phyloP scores from a whole-genome alignment of 2,329 filamentous ascomycete species.

The Botrytis cinerea region DNA sequence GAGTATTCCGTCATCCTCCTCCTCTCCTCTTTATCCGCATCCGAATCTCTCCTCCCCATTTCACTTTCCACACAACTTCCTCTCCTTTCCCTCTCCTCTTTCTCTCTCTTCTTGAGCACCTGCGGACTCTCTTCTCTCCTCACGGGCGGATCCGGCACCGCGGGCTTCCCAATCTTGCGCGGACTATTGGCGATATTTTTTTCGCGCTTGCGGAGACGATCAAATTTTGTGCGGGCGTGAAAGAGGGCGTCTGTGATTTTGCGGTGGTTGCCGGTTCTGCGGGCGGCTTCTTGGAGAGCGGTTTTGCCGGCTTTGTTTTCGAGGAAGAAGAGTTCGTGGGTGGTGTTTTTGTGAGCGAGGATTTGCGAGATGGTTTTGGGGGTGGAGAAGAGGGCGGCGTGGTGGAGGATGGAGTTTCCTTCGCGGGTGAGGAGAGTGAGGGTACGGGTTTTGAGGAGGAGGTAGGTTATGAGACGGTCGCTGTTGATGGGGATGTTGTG shows the following conservation, averaged over 20 bases:
- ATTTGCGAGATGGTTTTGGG: background rate
- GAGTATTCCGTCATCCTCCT: background rate
- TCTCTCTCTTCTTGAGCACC: background rate
- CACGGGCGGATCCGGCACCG: background rate
- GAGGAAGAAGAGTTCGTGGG: background rate
- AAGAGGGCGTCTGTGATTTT: background rate
- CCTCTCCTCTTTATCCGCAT: background rate
- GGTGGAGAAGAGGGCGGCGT: background rate
- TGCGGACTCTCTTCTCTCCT: background rate
- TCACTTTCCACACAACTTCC: background rate
- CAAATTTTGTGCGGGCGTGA: background rate
- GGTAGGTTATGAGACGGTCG: background rate
- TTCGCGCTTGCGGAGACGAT: background rate
- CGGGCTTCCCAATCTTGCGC: background rate
- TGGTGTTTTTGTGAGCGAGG: background rate
- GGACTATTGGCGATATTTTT: background rate
- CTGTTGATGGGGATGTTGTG: background rate
- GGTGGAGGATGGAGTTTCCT: slow-evolving; percentile 10
- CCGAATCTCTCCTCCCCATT: background rate
- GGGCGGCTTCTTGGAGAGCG: slow-evolving; percentile 7
- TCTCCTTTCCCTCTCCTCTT: background rate
- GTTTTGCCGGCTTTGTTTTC: slow-evolving; percentile 7
- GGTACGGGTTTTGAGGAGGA: slow-evolving; percentile 1
- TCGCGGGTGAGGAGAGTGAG: background rate
- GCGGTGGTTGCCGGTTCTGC: slow-evolving; percentile 1